Conservation (phyloP, 345 rosid genomes). For the Heritiera littoralis region DNA sequence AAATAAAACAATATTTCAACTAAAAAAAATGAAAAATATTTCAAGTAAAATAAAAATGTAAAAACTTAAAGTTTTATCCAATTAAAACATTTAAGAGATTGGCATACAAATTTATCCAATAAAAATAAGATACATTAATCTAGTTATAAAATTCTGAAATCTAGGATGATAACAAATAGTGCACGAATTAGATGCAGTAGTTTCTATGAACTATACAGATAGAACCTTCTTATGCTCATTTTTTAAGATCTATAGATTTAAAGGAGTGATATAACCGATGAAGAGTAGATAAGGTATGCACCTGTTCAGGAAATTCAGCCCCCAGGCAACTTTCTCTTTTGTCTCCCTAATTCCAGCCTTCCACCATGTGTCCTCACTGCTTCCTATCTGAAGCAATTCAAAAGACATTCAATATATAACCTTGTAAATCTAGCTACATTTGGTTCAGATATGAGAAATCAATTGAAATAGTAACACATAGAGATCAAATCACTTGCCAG, state of each 20-base stretch:
- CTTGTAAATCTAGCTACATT: constrained; percentile 14
- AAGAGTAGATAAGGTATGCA: constrained; percentile 24
- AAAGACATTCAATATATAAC: constrained; percentile 26
- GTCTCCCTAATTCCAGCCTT: constrained; percentile 85
- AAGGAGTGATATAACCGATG: background rate
- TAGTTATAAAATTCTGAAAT: background rate
- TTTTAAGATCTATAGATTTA: background rate
- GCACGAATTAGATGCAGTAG: background rate
- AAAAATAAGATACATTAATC: background rate
- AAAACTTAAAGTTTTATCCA: no score
- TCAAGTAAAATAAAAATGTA: no score
- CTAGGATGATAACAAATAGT: background rate
- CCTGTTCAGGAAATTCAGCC: constrained; percentile 80
- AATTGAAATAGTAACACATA: constrained; percentile 13
- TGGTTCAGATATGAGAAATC: constrained; percentile 18
- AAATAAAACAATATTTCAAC: no score
- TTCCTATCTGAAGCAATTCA: constrained; percentile 60
- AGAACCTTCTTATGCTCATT: background rate
- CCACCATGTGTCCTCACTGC: constrained; percentile 76
- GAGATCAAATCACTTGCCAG: constrained; percentile 60
- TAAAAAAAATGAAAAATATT: no score
- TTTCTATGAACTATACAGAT: background rate
- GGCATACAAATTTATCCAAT: no score
- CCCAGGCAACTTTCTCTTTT: constrained; percentile 71
- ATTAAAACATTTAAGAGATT: no score